Evolutionary conservation across 2,329 filamentous ascomycete genomes (phyloP).

Genomic region (Sphaceloma murrayae): DNA sequence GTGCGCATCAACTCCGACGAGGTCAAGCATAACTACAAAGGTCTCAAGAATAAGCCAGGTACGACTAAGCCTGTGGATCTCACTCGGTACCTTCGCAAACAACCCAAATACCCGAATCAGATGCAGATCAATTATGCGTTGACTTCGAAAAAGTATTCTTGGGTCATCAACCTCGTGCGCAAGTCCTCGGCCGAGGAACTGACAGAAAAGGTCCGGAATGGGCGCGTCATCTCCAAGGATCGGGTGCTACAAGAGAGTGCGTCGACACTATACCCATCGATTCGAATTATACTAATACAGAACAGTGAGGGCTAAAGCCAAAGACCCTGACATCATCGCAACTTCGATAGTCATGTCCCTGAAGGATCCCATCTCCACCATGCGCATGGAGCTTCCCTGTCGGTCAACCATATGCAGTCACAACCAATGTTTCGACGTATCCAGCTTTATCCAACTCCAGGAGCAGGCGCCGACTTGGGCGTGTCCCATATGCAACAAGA

Average conservation of each 20-base stretch:
- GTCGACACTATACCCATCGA: conserved; percentile 27
- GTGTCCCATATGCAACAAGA: conserved; percentile 88
- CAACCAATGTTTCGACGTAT: conserved; percentile 90
- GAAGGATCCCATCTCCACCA: conserved; percentile 83
- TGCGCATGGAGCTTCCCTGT: conserved; percentile 70
- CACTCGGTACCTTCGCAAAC: conserved; percentile 63
- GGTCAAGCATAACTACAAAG: conserved; percentile 84
- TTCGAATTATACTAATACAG: neutral
- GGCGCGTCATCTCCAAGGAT: conserved; percentile 66
- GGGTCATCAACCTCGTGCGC: conserved; percentile 67
- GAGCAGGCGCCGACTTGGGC: conserved; percentile 94
- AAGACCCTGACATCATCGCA: conserved; percentile 80
- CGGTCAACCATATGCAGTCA: conserved; percentile 73
- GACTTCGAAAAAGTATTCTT: conserved; percentile 57
- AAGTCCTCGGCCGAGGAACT: conserved; percentile 62
- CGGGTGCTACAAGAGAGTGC: conserved; percentile 76
- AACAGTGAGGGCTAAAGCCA: conserved; percentile 66
- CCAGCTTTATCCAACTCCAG: conserved; percentile 83
- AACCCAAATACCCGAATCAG: conserved; percentile 61
- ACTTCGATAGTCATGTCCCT: conserved; percentile 82
- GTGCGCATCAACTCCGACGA: conserved; percentile 82
- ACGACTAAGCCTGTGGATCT: conserved; percentile 91
- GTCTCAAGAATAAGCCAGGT: conserved; percentile 90
- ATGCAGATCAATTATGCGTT: conserved; percentile 86
- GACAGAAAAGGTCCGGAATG: conserved; percentile 54